These are phyloP conservation scores for Alternaria infectoria DNA, from an alignment of 2,329 filamentous ascomycete species.

Conservation along the genomic window DNA sequence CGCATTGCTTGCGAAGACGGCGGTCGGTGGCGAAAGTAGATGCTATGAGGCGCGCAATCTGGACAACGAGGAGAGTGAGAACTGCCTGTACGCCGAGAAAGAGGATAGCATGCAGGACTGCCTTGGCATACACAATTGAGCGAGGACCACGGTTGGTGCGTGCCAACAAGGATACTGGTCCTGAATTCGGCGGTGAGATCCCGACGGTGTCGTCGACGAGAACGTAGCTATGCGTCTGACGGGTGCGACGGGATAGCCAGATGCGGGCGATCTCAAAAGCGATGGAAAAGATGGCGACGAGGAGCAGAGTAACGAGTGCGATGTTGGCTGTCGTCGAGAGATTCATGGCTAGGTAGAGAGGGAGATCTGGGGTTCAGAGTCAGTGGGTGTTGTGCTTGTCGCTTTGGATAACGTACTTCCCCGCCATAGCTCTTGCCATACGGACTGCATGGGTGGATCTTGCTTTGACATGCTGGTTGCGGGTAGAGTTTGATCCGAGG, in stretches of 20 bases:
- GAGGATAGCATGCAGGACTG: background rate
- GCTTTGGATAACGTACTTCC: background rate
- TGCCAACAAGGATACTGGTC: background rate
- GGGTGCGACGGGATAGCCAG: background rate
- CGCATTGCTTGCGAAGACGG: background rate
- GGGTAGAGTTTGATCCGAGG: background rate
- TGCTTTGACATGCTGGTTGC: background rate
- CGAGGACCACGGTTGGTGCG: background rate
- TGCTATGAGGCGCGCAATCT: background rate
- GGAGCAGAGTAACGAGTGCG: background rate
- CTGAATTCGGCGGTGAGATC: background rate
- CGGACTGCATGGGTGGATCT: background rate
- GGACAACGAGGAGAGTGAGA: background rate
- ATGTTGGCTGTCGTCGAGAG: background rate
- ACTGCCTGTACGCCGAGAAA: background rate
- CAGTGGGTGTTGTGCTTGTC: background rate
- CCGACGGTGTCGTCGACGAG: background rate
- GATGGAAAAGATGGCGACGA: conserved; percentile 1
- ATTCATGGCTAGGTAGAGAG: background rate
- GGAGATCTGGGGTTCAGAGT: background rate
- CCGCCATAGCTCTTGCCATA: conserved; percentile 8
- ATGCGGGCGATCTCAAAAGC: background rate
- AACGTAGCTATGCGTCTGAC: background rate
- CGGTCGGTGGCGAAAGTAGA: background rate
- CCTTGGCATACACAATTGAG: background rate